Conservation (phyloP, 1,284 basidiomycete genomes). For the Apiotrichum akiyoshidainum region DNA sequence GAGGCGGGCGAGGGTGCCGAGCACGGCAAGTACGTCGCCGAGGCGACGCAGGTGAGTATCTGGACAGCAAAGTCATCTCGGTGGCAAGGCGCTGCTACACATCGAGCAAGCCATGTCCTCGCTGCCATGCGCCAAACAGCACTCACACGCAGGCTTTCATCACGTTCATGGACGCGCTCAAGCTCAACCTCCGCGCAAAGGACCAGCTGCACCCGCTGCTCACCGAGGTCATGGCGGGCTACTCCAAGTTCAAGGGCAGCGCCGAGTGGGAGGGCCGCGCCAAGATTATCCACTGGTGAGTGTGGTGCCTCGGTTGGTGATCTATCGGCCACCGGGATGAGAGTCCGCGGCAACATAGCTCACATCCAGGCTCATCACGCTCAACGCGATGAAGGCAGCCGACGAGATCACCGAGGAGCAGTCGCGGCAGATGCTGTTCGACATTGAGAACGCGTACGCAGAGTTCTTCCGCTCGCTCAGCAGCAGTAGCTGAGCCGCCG, state of each 20-base stretch:
- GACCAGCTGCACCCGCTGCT: slow-evolving; percentile 94
- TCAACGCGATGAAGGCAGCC: slow-evolving; percentile 95
- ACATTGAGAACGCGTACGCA: slow-evolving; percentile 93
- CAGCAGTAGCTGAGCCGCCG: not conserved
- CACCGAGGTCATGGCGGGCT: slow-evolving; percentile 88
- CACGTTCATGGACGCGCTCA: slow-evolving; percentile 97
- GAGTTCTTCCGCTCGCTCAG: slow-evolving; percentile 86
- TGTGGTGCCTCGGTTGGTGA: slow-evolving; percentile 7
- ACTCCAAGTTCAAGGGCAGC: slow-evolving; percentile 85
- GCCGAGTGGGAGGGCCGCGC: slow-evolving; percentile 92
- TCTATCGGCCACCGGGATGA: not conserved
- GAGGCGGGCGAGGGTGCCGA: slow-evolving; percentile 72
- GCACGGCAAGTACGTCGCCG: slow-evolving; percentile 95
- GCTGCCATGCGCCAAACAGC: not conserved
- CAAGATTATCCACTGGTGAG: slow-evolving; percentile 87
- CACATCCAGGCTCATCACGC: slow-evolving; percentile 77
- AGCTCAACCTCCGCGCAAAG: slow-evolving; percentile 86
- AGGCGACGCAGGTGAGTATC: slow-evolving; percentile 80
- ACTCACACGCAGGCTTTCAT: slow-evolving; percentile 74
- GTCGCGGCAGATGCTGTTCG: slow-evolving; percentile 86
- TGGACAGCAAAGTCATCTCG: not conserved
- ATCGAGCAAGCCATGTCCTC: not conserved
- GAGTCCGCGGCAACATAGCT: no score
- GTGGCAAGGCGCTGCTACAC: not conserved
- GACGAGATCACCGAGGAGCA: slow-evolving; percentile 97